These are phyloP conservation scores for Trypanosoma theileri DNA, from an alignment of 208 protist species.

Conservation along the genomic window DNA sequence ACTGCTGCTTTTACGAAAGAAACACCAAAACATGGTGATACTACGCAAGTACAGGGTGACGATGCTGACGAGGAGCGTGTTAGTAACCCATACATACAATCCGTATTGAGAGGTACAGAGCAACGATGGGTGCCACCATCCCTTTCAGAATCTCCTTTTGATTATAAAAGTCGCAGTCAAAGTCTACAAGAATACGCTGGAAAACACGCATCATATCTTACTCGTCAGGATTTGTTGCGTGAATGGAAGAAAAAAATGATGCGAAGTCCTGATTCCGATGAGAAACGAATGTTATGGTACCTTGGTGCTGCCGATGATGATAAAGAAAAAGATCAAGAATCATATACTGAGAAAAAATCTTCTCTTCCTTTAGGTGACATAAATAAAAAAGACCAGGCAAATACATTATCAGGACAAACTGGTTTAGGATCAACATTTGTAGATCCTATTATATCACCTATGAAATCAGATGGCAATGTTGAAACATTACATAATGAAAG, in stretches of 20 bases:
- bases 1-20: too few species aligned
- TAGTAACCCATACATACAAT: constrained; percentile 14
- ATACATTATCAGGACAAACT: too few species aligned
- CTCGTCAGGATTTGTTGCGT: constrained; percentile 11
- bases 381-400: too few species aligned
- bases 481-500: too few species aligned
- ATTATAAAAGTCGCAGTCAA: constrained; percentile 3
- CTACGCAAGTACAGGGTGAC: background rate
- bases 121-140: constrained; percentile 14
- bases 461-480: too few species aligned
- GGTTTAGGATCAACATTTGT: too few species aligned
- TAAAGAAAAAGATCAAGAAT: background rate
- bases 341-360: background rate
- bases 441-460: too few species aligned
- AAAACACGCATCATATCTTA: constrained; percentile 1
- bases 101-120: constrained; percentile 7
- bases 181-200: background rate
- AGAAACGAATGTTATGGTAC: background rate
- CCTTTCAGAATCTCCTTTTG: constrained; percentile 1
- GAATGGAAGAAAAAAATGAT: constrained; percentile 13
- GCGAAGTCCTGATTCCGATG: background rate
- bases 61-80: constrained; percentile 7
- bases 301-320: background rate
- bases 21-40: background rate
- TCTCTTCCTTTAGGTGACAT: too few species aligned